Evolutionary conservation across 192 early-diverging fungal genomes (phyloP), one percentile per base, ranked within the genome.

Genomic region (Thamnidium elegans): DNA sequence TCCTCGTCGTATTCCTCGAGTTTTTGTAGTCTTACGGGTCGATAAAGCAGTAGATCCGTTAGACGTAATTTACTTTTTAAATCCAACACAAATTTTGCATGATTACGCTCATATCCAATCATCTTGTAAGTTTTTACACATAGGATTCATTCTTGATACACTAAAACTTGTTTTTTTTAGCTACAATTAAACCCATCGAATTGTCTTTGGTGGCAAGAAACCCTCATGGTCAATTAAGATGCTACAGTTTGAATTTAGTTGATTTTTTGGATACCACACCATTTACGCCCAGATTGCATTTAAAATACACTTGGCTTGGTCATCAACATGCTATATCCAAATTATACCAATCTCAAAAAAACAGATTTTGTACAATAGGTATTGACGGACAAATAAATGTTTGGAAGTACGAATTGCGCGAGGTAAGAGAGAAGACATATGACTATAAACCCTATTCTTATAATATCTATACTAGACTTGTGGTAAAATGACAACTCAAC

Each of bases 171-270:
- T 23, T 23, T 46, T 58, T 46, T 1, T n/a, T 60, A 78, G 72
- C 74, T 10, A 44, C 74, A 34, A 74, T 83, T 31, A 65, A 73
- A 7, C 86, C 69, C 4, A 75, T 81, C 5, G 88, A 92, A 61
- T 71, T 92, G 1, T 77, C 75, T 6, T 74, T 93, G 34, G 65
- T 89, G 4, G 82, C 81, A 10, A 81, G 81, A 47, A 82, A 75
- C 65, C 72, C 68, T 4, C 79, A 84, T 30, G 90, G 89, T 2
- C 79, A 82, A 2, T 62, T 92, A 21, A 82, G 83, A 56, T 78
- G 80, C 21, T 93, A 90, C 62, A 80, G 82, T 21, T 84, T 91
- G 62, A 87, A 90, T 53, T 69, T 94, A 31, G 81, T 91, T 70
- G 90, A 94, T 46, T 86, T 93, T 32, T 89, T 93, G 65, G 87